Evolutionary conservation across 257 asterid species (phyloP).

Genomic region (Jacaranda copaia): DNA sequence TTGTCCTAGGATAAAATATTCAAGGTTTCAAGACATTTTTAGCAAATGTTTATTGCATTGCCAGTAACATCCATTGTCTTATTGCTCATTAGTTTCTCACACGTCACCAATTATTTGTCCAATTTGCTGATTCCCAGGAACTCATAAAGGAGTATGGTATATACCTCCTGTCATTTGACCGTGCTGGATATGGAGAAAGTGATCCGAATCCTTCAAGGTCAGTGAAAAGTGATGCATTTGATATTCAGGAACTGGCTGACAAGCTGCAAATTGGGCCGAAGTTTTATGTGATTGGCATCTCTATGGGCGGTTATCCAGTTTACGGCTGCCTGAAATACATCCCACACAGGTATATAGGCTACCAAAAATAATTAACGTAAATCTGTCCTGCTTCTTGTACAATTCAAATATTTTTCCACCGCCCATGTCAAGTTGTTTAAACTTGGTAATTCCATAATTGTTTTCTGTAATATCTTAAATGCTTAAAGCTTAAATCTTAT

Average conservation of each 20-base stretch:
- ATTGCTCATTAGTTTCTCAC: not conserved
- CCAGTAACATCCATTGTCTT: not conserved
- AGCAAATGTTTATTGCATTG: too few species aligned
- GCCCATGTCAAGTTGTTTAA: too few species aligned
- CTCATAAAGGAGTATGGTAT: slow-evolving; percentile 57
- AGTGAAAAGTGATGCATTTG: slow-evolving; percentile 81
- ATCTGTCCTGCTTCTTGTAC: not conserved
- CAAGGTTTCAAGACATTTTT: not conserved
- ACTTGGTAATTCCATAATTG: too few species aligned
- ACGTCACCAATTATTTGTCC: not conserved
- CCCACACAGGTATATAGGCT: slow-evolving; percentile 67
- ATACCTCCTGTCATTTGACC: slow-evolving; percentile 76
- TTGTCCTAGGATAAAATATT: not conserved
- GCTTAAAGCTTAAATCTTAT: slow-evolving; percentile 7
- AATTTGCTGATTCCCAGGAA: slow-evolving; percentile 49
- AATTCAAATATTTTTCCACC: not conserved
- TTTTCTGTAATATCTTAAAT: not conserved
- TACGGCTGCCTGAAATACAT: slow-evolving; percentile 78
- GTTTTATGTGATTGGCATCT: slow-evolving; percentile 70
- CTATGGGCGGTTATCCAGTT: slow-evolving; percentile 77
- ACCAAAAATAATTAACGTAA: not conserved
- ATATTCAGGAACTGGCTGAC: slow-evolving; percentile 86
- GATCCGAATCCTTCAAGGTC: slow-evolving; percentile 80
- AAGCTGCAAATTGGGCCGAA: slow-evolving; percentile 69
- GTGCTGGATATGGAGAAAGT: slow-evolving; percentile 96